These are phyloP conservation scores for Magnaporthiopsis poae DNA, from an alignment of 2,329 filamentous ascomycete species.

Conservation along the genomic window DNA sequence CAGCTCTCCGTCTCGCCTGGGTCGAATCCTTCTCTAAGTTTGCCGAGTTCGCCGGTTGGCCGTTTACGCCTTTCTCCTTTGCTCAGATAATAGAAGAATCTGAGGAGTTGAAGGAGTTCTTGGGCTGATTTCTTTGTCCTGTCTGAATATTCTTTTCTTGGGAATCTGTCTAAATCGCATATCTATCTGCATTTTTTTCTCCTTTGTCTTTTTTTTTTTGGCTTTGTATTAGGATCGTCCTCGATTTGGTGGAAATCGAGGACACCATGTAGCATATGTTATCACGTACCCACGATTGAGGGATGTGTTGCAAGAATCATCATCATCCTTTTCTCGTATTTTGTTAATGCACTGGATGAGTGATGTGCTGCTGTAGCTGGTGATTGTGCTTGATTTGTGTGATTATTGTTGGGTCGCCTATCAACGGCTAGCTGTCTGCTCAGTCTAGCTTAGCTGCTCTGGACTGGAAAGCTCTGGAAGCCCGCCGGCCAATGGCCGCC, in stretches of 20 bases:
- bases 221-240: neutral
- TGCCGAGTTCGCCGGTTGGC: conserved; percentile 79
- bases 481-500: no score
- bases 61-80: conserved; percentile 86
- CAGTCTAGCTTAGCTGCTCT: no score
- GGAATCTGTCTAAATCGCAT: neutral
- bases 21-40: conserved; percentile 97
- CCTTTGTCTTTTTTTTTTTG: conserved; percentile 6
- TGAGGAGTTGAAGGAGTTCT: conserved; percentile 47
- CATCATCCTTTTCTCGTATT: neutral
- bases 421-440: no score
- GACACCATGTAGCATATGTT: neutral
- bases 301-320: neutral
- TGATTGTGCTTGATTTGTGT: no score
- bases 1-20: conserved; percentile 72
- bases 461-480: no score
- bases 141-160: neutral
- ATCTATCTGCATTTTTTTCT: conserved; percentile 4
- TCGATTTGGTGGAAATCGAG: neutral
- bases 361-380: neutral
- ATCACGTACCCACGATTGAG: neutral
- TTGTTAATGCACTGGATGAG: neutral
- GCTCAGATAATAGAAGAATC: conserved; percentile 76
- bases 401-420: no score
- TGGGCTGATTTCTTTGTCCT: conserved; percentile 28